phyloP scores from a whole-genome alignment of 1,284 basidiomycete species.

The Schizopora paradoxa region DNA sequence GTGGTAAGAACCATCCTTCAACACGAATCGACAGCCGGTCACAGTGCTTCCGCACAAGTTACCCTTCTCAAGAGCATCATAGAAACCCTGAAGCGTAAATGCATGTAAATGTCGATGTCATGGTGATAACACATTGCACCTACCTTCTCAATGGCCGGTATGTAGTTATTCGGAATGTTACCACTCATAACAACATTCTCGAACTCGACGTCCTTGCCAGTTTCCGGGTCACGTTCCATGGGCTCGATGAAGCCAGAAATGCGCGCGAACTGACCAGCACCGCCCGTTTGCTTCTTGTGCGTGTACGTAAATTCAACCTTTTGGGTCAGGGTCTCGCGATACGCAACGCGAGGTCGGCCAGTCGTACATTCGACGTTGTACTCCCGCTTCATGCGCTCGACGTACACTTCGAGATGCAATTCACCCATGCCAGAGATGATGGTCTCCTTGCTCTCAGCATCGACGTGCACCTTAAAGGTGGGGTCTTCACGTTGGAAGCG shows the following conservation, averaged over 20 bases:
- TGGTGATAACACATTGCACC: conserved; percentile 16
- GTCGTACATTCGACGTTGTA: conserved; percentile 94
- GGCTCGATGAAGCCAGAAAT: conserved; percentile 93
- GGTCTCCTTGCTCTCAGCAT: conserved; percentile 96
- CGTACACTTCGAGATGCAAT: conserved; percentile 98
- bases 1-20: conserved; percentile 92
- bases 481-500: conserved; percentile 99
- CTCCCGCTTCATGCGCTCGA: conserved; percentile 97
- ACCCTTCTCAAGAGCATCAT: conserved; percentile 91
- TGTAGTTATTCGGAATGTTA: conserved; percentile 87
- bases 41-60: conserved; percentile 86
- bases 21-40: conserved; percentile 81
- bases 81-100: conserved; percentile 69
- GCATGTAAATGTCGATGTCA: neutral
- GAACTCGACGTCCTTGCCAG: conserved; percentile 84
- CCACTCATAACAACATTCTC: conserved; percentile 90
- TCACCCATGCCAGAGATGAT: conserved; percentile 99
- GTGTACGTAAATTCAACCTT: conserved; percentile 85
- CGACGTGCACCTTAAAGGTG: conserved; percentile 96
- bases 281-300: conserved; percentile 98
- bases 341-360: conserved; percentile 95
- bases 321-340: conserved; percentile 90
- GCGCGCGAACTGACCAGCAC: conserved; percentile 94
- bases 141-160: conserved; percentile 94
- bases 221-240: conserved; percentile 76